Evolutionary conservation across 805 yeast genomes (phyloP).

Genomic region (Candida silvicultrix): DNA sequence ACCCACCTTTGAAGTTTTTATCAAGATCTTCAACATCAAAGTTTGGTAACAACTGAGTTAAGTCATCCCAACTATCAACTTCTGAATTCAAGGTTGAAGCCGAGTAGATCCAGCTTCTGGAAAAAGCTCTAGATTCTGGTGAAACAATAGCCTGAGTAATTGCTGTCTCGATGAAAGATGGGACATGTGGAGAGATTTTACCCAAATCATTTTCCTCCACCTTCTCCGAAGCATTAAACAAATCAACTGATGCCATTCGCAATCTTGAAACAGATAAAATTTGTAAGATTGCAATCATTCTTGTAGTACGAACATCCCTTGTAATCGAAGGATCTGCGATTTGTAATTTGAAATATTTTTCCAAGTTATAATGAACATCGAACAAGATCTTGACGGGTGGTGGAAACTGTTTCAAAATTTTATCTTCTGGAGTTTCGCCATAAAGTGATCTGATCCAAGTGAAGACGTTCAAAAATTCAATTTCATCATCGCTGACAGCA

Average conservation of each 20-base stretch:
- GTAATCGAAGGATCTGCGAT: constrained; percentile 56
- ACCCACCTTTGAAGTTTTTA: constrained; percentile 31
- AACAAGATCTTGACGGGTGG: constrained; percentile 59
- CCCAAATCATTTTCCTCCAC: constrained; percentile 20
- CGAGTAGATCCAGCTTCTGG: constrained; percentile 64
- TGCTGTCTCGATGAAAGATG: constrained; percentile 82
- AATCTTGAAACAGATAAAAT: constrained; percentile 59
- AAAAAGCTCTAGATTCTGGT: constrained; percentile 72
- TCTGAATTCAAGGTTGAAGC: constrained; percentile 12
- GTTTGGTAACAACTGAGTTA: constrained; percentile 27
- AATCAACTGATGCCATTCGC: constrained; percentile 54
- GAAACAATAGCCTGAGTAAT: constrained; percentile 65
- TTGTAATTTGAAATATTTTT: constrained; percentile 56
- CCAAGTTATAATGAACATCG: constrained; percentile 61
- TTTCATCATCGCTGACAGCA: constrained; percentile 41
- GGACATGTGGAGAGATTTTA: constrained; percentile 46
- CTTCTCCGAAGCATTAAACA: constrained; percentile 31
- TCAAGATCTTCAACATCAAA: constrained; percentile 26
- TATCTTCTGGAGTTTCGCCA: constrained; percentile 35
- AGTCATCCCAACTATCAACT: constrained; percentile 25
- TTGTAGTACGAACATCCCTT: constrained; percentile 51
- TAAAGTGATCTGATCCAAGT: constrained; percentile 58
- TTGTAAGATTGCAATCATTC: constrained; percentile 64
- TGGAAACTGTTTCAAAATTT: constrained; percentile 51
- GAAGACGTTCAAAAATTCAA: constrained; percentile 64